Conservation (phyloP, 2,329 filamentous ascomycete species). For the Arthrinium phaeospermum region DNA sequence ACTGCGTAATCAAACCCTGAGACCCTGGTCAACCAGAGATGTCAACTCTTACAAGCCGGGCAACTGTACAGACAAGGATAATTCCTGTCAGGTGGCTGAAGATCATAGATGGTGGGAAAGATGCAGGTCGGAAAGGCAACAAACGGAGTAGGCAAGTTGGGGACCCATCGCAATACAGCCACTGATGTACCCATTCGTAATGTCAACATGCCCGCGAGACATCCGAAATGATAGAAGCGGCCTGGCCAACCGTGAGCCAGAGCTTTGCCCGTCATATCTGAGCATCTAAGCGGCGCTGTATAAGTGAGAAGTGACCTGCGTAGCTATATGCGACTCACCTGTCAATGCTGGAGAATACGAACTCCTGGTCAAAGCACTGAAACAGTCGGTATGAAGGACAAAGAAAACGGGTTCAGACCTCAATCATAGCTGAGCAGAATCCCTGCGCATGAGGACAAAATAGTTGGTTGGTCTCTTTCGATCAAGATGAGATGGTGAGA, state of each 20-base stretch:
- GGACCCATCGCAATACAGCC: background rate
- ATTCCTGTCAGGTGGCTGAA: background rate
- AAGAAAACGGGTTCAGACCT: background rate
- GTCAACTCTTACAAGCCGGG: background rate
- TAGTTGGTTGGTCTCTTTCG: background rate
- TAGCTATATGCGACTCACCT: background rate
- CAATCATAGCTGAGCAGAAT: background rate
- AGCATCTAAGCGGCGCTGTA: background rate
- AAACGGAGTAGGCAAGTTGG: background rate
- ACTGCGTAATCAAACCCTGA: too few relatives aligned
- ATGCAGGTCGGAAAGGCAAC: background rate
- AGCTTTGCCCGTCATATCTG: background rate
- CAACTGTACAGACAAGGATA: background rate
- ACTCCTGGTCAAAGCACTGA: conserved; percentile 3
- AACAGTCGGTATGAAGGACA: background rate
- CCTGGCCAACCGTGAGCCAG: background rate
- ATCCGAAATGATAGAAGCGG: background rate
- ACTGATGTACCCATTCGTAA: too few relatives aligned
- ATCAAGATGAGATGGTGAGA: background rate
- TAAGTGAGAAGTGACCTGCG: background rate
- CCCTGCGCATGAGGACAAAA: background rate
- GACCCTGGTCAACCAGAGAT: background rate
- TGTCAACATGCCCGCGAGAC: background rate
- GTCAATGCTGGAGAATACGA: background rate
- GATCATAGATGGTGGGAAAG: background rate